Base-by-base conservation (phyloP, 345 rosid genomes). In the Populus ilicifolia region DNA sequence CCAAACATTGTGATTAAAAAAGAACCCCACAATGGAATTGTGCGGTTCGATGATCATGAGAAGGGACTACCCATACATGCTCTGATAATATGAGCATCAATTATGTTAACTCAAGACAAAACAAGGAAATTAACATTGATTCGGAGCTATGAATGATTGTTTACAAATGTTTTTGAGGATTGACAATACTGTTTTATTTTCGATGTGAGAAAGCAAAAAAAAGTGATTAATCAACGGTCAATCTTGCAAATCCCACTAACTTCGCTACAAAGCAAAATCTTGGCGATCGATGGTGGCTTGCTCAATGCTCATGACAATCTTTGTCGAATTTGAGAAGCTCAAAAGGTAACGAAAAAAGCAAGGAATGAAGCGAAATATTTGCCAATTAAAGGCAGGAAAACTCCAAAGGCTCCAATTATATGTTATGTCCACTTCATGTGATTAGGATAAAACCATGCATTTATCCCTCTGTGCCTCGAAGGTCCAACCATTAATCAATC, bases 371-470 rank as follows among this genome's bases (percentile, higher is more conserved):
- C 14, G 13, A 73, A 38, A n/a, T 2, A 41, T 74, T 23, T 10
- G 30, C 12, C 6, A 44, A 74, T 38, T 44, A 64, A 64, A 30
- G 69, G 35, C 5, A 25, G 38, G 56, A 78, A 79, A 78, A 52
- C 70, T 81, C 75, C 83, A 86, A 80, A 75, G 29, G 29, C 29
- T n/a, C 23, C 70, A 35, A 75, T 81, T 72, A 71, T 62, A 61
- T 81, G 72, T 56, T 43, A 41, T 14, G 43, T 82, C 85, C 79
- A 72, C 72, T 78, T 80, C 86, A 82, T 84, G 83, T 81, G 85
- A 86, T 82, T 78, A 80, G 56, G 12, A 38, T 52, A 81, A 74
- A 74, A 73, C 61, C 50, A 76, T 59, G 72, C 39, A 48, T 72
- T 69, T 39, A 72, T 73, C 69, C 29, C 62, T 50, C 50, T 67